Base-by-base conservation (phyloP, 352 stramenopile genomes). In the Globisporangium heterothallicum region DNA sequence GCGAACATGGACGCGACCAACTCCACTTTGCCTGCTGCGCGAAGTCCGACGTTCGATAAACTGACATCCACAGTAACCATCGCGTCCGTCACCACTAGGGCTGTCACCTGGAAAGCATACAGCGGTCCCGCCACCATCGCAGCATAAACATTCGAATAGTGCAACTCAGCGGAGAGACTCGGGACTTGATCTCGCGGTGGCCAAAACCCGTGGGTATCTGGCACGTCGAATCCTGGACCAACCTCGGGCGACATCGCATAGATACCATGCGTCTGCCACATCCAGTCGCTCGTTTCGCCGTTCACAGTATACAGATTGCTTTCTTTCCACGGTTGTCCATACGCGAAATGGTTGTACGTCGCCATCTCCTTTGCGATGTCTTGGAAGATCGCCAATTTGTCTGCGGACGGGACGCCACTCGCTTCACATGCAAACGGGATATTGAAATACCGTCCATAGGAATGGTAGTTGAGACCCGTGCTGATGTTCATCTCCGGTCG, bases 291-390 rank as follows among this genome's bases (percentile, higher is more conserved):
- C 21, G 84, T 89, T 49, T 94, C 84, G 16, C 84, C 84, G 38
- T 94, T 94, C 21, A 94, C 84, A 4, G 79, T 86, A 62, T 94
- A 94, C 59, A 94, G 49, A 21, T 92, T 87, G 64, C 75, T 86
- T 14, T 92, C 69, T 38, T 84, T 85, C 84, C 84, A 94, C 5
- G 84, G 72, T 57, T 91, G 81, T 0, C 84, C 84, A 26, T 88
- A 89, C 24, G 53, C 38, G 46, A 92, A 94, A 27, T 74, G 61
- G 54, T 94, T 94, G 53, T 73, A 91, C 3, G 57, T 58, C 7
- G 78, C 70, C 78, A 94, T 88, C 48, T 92, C 84, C 1, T 61
- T 60, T 10, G 80, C 84, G 43, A 87, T 68, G 0, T 53, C 50
- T 16, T 76, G 35, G 30, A 81, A 94, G 1, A 87, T 55, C 1